Conservation (phyloP, 2,329 filamentous ascomycete genomes). For the Pseudocercospora musae region DNA sequence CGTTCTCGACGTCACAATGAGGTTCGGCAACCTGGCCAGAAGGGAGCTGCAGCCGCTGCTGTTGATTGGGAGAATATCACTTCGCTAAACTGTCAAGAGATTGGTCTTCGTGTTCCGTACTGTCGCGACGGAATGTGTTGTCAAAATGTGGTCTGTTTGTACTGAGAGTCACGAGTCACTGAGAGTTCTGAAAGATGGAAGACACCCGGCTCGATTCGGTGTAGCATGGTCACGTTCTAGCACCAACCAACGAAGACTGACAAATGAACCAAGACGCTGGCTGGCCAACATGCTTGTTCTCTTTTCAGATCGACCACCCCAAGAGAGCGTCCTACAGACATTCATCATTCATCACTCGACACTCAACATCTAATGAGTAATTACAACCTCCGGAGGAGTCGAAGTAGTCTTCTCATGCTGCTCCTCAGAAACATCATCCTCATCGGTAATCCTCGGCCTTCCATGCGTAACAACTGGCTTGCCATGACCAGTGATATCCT, state of each 20-base stretch:
- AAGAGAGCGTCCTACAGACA: background rate
- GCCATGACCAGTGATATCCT: conserved; percentile 53
- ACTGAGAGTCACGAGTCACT: too few relatives aligned
- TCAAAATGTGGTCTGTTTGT: background rate
- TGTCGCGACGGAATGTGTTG: background rate
- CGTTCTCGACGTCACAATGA: conserved; percentile 1
- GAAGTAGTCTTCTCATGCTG: conserved; percentile 26
- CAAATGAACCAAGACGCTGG: background rate
- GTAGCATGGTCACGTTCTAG: too few relatives aligned
- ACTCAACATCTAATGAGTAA: conserved; percentile 10
- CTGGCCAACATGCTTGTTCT: background rate
- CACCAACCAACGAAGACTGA: background rate
- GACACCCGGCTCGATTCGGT: background rate
- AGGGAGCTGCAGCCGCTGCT: background rate
- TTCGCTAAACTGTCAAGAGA: background rate
- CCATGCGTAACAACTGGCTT: conserved; percentile 32
- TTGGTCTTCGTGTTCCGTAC: background rate
- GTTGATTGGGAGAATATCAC: background rate
- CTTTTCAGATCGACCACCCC: background rate
- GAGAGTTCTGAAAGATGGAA: background rate
- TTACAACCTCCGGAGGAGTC: conserved; percentile 30
- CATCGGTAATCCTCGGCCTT: conserved; percentile 30
- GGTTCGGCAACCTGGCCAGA: background rate
- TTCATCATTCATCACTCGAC: background rate
- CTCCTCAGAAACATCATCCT: conserved; percentile 22